Evolutionary conservation across 1,139 yeast genomes (phyloP).

Genomic region (Scheffersomyces parashehatae): DNA sequence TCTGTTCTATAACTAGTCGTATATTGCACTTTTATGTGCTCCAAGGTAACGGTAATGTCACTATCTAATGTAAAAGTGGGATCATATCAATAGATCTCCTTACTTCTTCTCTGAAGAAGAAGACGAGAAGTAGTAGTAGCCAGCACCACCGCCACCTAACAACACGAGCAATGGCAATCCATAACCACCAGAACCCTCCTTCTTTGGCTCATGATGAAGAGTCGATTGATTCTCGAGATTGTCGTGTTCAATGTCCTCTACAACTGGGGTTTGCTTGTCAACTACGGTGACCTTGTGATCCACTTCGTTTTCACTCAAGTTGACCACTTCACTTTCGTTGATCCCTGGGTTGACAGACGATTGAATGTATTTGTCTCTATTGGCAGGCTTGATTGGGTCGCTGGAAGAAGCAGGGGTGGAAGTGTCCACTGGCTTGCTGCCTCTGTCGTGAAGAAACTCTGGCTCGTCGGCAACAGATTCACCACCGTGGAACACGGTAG

Average conservation of each 20-base stretch:
- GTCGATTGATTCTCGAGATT: slow-evolving; percentile 13
- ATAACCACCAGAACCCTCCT: slow-evolving; percentile 2
- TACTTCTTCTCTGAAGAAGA: slow-evolving; percentile 1
- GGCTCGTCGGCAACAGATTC: slow-evolving; percentile 42
- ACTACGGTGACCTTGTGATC: slow-evolving; percentile 38
- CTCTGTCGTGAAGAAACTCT: slow-evolving; percentile 41
- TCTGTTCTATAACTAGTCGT: too few relatives aligned
- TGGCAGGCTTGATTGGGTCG: slow-evolving; percentile 32
- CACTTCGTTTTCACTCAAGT: slow-evolving; percentile 38
- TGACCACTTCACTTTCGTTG: slow-evolving; percentile 38
- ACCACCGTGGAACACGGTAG: slow-evolving; percentile 47
- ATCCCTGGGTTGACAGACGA: slow-evolving; percentile 45
- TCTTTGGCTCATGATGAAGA: slow-evolving; percentile 7
- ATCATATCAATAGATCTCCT: not conserved
- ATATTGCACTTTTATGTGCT: too few relatives aligned
- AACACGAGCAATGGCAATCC: slow-evolving; percentile 12
- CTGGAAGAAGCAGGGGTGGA: slow-evolving; percentile 8
- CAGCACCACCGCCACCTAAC: slow-evolving; percentile 14
- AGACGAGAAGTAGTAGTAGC: slow-evolving; percentile 9
- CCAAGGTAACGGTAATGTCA: too few relatives aligned
- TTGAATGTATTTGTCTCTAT: slow-evolving; percentile 45
- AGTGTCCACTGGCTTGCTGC: slow-evolving; percentile 15
- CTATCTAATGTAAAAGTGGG: too few relatives aligned
- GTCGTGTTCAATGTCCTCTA: slow-evolving; percentile 46
- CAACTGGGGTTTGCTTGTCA: slow-evolving; percentile 28